Percentiles rank a stretch among this genome's conserved stretches.
phyloP scores from a whole-genome alignment of 306 rosid species.

The Castanospermum australe region DNA sequence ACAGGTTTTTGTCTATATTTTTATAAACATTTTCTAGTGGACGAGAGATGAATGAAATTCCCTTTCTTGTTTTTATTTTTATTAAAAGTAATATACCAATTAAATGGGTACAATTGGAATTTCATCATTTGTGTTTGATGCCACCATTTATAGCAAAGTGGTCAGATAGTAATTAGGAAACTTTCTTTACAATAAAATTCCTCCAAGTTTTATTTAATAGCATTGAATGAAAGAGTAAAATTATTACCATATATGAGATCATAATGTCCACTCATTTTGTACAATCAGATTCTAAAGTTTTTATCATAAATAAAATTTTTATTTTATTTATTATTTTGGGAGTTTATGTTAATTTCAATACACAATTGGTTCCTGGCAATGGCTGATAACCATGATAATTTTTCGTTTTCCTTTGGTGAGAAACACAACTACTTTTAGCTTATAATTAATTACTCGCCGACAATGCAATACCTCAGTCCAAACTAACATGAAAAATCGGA shows the following conservation, averaged over 20 bases:
- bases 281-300: neutral
- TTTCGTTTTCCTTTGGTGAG: neutral
- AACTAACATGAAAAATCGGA: neutral
- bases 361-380: neutral
- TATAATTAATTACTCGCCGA: neutral
- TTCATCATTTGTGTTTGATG: neutral
- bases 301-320: neutral
- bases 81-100: neutral
- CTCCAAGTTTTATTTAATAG: neutral
- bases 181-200: neutral
- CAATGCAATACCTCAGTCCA: neutral
- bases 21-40: no score
- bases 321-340: neutral
- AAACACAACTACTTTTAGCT: neutral
- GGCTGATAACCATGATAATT: neutral
- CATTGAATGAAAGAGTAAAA: neutral
- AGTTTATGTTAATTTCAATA: no score
- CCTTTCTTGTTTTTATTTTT: no score
- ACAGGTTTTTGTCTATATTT: no score
- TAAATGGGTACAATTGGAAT: neutral
- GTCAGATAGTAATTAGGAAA: neutral
- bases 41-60: no score
- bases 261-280: neutral
- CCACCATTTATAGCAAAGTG: neutral
- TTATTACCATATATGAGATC: neutral